Evolutionary conservation across 176 grass and related monocot species (phyloP).

Genomic region (Phragmites australis): DNA sequence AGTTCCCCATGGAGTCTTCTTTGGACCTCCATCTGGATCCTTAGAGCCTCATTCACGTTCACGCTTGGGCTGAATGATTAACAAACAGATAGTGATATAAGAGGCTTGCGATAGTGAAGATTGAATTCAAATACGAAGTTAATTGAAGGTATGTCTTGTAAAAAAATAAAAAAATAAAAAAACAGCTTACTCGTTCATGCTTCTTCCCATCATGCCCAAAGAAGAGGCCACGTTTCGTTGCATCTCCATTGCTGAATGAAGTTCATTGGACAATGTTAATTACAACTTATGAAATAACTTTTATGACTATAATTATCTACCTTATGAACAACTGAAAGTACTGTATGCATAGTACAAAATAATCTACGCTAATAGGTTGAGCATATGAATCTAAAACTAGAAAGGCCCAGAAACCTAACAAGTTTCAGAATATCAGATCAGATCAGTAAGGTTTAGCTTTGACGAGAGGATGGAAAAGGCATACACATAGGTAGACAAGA

Average conservation of each 20-base stretch:
- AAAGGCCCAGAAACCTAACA: background rate
- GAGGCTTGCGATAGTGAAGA: background rate
- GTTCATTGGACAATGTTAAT: background rate
- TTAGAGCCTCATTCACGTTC: slow-evolving; percentile 68
- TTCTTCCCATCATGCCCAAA: slow-evolving; percentile 72
- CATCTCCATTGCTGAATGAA: slow-evolving; percentile 50
- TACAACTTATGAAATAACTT: background rate
- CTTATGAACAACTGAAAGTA: slow-evolving; percentile 16
- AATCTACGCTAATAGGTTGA: background rate
- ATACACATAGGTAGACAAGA: background rate
- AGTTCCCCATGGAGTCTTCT: slow-evolving; percentile 90
- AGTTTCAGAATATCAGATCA: background rate
- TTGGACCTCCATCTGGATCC: slow-evolving; percentile 94
- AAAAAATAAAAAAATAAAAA: too few species aligned
- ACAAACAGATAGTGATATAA: background rate
- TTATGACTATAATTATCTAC: background rate
- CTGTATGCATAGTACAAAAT: background rate
- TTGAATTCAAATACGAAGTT: background rate
- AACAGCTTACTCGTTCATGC: slow-evolving; percentile 79
- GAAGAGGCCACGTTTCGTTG: slow-evolving; percentile 82
- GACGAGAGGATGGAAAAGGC: background rate
- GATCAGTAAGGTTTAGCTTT: background rate
- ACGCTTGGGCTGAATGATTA: slow-evolving; percentile 60
- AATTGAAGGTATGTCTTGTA: background rate
- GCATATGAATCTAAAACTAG: slow-evolving; percentile 3